These are phyloP conservation scores for Sisymbrium irio DNA, from an alignment of 345 rosid genomes.

Conservation along the genomic window DNA sequence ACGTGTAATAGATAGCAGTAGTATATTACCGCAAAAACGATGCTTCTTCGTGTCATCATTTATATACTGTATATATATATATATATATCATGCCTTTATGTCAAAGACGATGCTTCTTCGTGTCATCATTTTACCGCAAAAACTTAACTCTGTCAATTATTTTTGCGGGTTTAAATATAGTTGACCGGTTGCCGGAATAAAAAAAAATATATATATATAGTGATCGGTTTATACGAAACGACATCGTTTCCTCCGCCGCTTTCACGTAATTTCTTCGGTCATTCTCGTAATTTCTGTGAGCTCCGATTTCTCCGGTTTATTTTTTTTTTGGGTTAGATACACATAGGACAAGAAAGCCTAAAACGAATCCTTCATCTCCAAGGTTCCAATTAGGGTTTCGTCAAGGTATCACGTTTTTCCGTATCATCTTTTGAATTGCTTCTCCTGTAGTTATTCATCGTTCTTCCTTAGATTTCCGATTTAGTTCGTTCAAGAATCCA, in stretches of 20 bases:
- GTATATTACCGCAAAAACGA: no score
- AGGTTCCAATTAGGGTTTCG: conserved; percentile 19
- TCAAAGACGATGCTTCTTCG: no score
- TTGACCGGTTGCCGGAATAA: no score
- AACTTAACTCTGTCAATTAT: no score
- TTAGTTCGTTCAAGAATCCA: not conserved
- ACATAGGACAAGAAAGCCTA: not conserved
- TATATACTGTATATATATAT: no score
- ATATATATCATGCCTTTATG: no score
- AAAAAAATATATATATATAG: no score
- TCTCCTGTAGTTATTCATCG: not conserved
- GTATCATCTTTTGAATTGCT: not conserved
- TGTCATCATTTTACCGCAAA: no score
- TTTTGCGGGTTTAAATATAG: no score
- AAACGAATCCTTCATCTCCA: conserved; percentile 4
- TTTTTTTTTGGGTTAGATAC: not conserved
- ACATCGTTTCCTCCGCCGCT: not conserved
- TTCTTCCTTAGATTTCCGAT: not conserved
- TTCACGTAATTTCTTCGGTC: not conserved
- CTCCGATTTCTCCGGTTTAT: not conserved
- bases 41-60: no score
- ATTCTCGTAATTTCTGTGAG: not conserved
- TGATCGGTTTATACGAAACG: not conserved
- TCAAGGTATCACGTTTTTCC: not conserved
- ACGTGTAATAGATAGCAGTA: no score